Evolutionary conservation across 2,329 filamentous ascomycete genomes (phyloP), one percentile per base, ranked within the genome.

Genomic region (Penicillium sp.): DNA sequence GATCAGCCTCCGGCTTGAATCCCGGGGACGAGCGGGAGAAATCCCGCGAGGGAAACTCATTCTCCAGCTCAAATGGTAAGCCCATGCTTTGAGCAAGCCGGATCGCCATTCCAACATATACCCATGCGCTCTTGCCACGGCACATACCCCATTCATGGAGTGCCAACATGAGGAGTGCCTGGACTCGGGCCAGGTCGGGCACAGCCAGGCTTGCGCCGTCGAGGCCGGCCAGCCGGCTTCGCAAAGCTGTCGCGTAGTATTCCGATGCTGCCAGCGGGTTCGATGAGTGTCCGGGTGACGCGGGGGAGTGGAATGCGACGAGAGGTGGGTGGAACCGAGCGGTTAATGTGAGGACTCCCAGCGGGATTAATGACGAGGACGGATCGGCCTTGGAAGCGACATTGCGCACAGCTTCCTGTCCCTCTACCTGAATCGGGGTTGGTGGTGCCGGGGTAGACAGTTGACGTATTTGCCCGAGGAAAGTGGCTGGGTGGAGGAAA

Each of bases 131-230:
- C 37, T 75, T 74, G 14, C 82, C 82, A 49, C 81, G 76, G 56
- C 78, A 79, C 74, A 81, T 82, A 29, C 81, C 80, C 82, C 82
- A 85, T 61, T 85, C 83, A 60, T 85, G 82, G 49, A 84, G 71
- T 3, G 79, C 80, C 4, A 86, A 73, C 82, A 86, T 84, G 29
- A 85, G 69, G 22, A 81, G 71, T 4, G 82, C 80, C 64, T 86
- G 83, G 0, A 79, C 78, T 19, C 78, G 78, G 42, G 81, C 76
- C n/a, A 85, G 71, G 44, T 80, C 79, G 3, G 79, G 73, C 1
- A 70, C 61, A 3, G 74, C 74, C 16, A 79, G 61, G 54, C 70
- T 71, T 35, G 75, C 74, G 43, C 78, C 78, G 58, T 76, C 76
- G 3, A 72, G 65, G 11, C 73, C 75, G 53, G 77, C 74, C 60